Evolutionary conservation across 139 green algal species (phyloP), one percentile per base, ranked within the genome.

Genomic region (Picochlorum sp.): DNA sequence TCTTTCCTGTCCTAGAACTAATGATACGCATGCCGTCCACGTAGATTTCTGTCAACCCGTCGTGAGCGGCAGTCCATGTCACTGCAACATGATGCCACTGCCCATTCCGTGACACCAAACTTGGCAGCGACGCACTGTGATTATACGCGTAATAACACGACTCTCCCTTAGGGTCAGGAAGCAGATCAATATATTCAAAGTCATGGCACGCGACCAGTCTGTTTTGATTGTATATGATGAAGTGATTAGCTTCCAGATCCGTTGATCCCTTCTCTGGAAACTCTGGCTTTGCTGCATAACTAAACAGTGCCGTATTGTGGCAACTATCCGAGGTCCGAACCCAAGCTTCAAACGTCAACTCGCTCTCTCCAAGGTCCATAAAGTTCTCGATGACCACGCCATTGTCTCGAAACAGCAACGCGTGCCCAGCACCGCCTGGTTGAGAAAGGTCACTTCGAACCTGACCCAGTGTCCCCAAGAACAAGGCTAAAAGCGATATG

Each of bases 1-100:
- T 91, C 63, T 80, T 83, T 18, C 69, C 62, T 9, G 72, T 87
- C 13, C 62, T 37, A 15, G 81, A 74, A 26, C 71, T 71, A 26
- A 62, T 65, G 38, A 75, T 82, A 10, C 87, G 63, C 50, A 89
- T 74, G 3, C 88, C 88, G 57, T 95, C 84, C 61, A 84, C 63
- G 75, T 93, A 95, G 30, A 95, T 80, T 54, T 80, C 75, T 14
- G 78, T 92, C n/a, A 81, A 61, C 1, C 88, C 88, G 20, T 85
- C 63, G 20, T 82, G 60, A 0, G 64, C 70, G 1, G 71, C 57
- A 13, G 72, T 81, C 88, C 88, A 95, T 5, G 84, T 92, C 20
- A 94, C 84, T 8, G 88, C 88, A 45, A 95, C 47, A 68, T 95
- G 88, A 61, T 89, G 86, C 88, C 88, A 95, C 2, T n/a, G 23